phyloP scores from a whole-genome alignment of 192 early-diverging fungal genomes.

The Oehlia diaphana region DNA sequence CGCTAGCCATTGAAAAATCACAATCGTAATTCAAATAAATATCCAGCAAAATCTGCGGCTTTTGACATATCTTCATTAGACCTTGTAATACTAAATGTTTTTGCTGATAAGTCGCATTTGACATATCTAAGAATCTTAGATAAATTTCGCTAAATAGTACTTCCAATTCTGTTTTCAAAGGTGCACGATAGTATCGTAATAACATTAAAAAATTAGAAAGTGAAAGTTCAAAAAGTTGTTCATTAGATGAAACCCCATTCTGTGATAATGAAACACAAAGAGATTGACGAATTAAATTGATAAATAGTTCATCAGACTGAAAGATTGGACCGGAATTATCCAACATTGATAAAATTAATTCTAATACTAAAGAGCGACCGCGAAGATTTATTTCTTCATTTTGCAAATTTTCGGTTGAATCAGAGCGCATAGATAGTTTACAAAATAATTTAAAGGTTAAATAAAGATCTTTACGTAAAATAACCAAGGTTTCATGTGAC shows the following conservation, averaged over 20 bases:
- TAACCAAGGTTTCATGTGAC: conserved; percentile 18
- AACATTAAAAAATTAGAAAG: conserved; percentile 45
- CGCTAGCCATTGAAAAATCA: conserved; percentile 74
- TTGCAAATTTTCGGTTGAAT: conserved; percentile 34
- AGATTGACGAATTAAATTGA: conserved; percentile 42
- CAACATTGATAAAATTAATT: conserved; percentile 50
- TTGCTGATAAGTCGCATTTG: conserved; percentile 63
- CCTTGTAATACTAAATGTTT: conserved; percentile 75
- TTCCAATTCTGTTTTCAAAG: conserved; percentile 80
- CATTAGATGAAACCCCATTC: conserved; percentile 49
- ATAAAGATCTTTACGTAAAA: conserved; percentile 45
- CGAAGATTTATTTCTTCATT: conserved; percentile 44
- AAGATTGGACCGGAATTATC: conserved; percentile 50
- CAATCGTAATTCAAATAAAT: conserved; percentile 96
- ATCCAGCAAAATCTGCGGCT: conserved; percentile 81
- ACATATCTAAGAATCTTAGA: conserved; percentile 81
- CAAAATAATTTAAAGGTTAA: conserved; percentile 45
- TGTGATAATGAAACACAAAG: conserved; percentile 49
- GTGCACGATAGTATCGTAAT: conserved; percentile 44
- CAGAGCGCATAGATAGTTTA: conserved; percentile 40
- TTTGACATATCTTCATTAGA: conserved; percentile 66
- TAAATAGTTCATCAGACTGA: conserved; percentile 38
- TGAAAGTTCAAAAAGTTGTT: conserved; percentile 48
- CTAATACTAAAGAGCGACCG: conserved; percentile 43
- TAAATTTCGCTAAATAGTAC: conserved; percentile 89